Percentiles rank a stretch among this genome's conserved stretches.
phyloP scores from a whole-genome alignment of 495 filamentous ascomycete genomes.

The Penicillium malachiteum region DNA sequence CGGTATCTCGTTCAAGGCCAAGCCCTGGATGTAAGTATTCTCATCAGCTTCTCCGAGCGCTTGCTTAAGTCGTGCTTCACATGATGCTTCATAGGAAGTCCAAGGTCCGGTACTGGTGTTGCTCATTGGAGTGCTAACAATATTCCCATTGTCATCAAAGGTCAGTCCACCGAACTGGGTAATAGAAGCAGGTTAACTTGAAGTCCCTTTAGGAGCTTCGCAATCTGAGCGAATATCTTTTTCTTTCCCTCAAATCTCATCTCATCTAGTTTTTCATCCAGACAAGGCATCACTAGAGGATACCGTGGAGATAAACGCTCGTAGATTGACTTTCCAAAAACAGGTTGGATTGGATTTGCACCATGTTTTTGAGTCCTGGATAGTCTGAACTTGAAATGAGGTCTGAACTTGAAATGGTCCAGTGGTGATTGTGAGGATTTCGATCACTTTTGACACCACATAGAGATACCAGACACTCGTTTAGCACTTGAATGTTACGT shows the following conservation, averaged over 20 bases:
- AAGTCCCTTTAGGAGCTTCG: not conserved
- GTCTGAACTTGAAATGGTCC: too few species aligned
- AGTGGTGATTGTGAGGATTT: too few species aligned
- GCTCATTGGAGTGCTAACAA: not conserved
- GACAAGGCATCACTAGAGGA: too few species aligned
- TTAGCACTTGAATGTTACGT: too few species aligned
- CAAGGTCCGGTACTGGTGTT: not conserved
- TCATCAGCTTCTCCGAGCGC: constrained; percentile 16
- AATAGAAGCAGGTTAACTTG: not conserved
- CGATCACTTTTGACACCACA: too few species aligned
- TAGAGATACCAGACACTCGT: too few species aligned
- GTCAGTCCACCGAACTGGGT: not conserved
- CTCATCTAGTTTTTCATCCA: not conserved
- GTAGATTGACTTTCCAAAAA: too few species aligned
- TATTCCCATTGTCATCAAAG: not conserved
- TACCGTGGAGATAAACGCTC: too few species aligned
- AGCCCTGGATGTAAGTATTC: constrained; percentile 26
- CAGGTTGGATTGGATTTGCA: too few species aligned
- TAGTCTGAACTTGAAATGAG: too few species aligned
- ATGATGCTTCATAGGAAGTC: not conserved
- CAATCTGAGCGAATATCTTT: not conserved
- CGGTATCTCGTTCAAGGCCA: too few species aligned
- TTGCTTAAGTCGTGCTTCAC: not conserved
- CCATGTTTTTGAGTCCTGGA: too few species aligned
- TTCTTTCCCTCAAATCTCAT: not conserved